phyloP scores from a whole-genome alignment of 2,329 filamentous ascomycete species.

The Exophiala calicioides region DNA sequence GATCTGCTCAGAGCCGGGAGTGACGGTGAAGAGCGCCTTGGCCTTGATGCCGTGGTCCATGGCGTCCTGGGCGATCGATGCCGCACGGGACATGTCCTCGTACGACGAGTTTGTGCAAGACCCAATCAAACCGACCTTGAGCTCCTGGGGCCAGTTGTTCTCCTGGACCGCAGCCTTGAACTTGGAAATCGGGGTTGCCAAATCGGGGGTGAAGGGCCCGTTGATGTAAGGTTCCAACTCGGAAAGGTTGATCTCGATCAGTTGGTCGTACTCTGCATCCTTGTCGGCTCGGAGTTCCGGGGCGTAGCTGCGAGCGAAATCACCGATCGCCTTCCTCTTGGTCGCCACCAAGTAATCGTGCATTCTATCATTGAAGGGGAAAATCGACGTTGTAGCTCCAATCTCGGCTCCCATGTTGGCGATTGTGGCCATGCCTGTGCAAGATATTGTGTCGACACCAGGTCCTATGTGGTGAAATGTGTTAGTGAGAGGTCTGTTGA shows the following conservation, averaged over 20 bases:
- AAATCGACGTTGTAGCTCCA: conserved; percentile 80
- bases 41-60: conserved; percentile 90
- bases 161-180: conserved; percentile 92
- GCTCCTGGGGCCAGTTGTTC: conserved; percentile 93
- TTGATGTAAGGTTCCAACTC: conserved; percentile 98
- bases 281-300: conserved; percentile 84
- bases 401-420: conserved; percentile 55
- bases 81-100: conserved; percentile 90
- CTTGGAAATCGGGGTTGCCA: conserved; percentile 96
- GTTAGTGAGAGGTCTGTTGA: too few species aligned
- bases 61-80: conserved; percentile 87
- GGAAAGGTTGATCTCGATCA: conserved; percentile 93
- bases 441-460: conserved; percentile 71
- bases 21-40: conserved; percentile 90
- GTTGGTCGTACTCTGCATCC: conserved; percentile 90
- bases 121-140: conserved; percentile 95
- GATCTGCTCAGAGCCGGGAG: conserved; percentile 95
- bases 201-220: conserved; percentile 96
- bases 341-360: conserved; percentile 92
- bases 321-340: conserved; percentile 85
- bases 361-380: conserved; percentile 98
- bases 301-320: conserved; percentile 82
- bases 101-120: conserved; percentile 95
- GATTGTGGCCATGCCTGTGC: conserved; percentile 86
- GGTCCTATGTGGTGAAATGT: conserved; percentile 52